phyloP scores from a whole-genome alignment of 805 yeast genomes.

The Pichia phayaonensis region DNA sequence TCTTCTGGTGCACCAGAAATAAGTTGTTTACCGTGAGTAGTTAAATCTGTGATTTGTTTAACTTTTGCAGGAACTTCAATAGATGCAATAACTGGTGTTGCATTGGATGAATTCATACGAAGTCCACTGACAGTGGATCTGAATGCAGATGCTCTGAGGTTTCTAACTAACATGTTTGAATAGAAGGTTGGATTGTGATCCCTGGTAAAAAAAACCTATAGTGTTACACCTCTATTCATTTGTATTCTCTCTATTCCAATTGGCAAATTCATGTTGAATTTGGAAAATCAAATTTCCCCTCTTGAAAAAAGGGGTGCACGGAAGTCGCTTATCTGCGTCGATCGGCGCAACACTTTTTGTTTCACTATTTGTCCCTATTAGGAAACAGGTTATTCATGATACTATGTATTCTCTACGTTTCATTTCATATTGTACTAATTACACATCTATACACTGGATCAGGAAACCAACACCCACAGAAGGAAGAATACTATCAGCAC shows the following conservation, averaged over 20 bases:
- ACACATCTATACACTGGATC: not conserved
- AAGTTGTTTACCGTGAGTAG: conserved; percentile 39
- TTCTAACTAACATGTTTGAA: conserved; percentile 6
- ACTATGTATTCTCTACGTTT: not conserved
- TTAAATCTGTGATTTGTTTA: conserved; percentile 13
- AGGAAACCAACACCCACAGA: conserved; percentile 73
- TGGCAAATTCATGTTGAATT: not conserved
- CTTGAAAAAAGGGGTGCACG: not conserved
- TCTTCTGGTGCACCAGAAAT: conserved; percentile 75
- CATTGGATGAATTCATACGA: conserved; percentile 9
- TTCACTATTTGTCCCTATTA: not conserved
- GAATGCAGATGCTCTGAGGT: not conserved
- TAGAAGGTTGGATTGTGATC: not conserved
- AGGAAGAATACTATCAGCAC: conserved; percentile 70
- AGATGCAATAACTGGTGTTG: conserved; percentile 11
- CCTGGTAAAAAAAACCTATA: not conserved
- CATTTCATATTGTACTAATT: no score
- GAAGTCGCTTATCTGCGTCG: not conserved
- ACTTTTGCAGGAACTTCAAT: conserved; percentile 12
- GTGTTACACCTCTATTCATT: not conserved
- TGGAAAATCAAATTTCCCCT: not conserved
- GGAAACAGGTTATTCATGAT: not conserved
- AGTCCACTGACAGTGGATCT: not conserved
- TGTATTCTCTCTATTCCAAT: not conserved
- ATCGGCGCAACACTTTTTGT: not conserved